Evolutionary conservation across 495 filamentous ascomycete genomes (phyloP), one percentile per base, ranked within the genome.

Genomic region (Lepraria neglecta): DNA sequence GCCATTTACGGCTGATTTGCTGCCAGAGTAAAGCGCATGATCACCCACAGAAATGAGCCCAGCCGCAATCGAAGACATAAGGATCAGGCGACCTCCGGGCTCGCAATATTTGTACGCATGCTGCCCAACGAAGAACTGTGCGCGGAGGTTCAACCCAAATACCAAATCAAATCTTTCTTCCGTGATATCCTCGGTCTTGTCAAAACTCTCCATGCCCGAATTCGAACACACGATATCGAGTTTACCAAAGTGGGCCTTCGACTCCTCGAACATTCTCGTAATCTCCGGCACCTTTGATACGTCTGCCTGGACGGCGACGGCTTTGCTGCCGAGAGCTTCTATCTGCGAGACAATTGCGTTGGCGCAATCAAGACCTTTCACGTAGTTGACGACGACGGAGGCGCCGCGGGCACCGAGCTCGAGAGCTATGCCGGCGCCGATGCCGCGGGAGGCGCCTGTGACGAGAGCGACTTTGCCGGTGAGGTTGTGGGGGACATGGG

Each of bases 91-190:
- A 40, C 89, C 89, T 58, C 84, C 82, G 6, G 78, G 72, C 71
- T 83, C 77, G 44, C 89, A 77, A 71, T 90, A 71, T 72, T 87
- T 84, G 74, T 83, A 84, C 57, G 86, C 89, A 33, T 87, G 80
- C 74, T 88, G 87, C 40, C 85, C 88, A 59, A 92, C 89, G 74
- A 91, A 90, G 78, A 91, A 91, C 73, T 92, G 89, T 0, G 83
- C 89, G 7, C 86, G 79, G 5, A 84, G 83, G 74, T 92, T 92
- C 59, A 91, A 74, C 70, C 81, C 80, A 71, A 92, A 90, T 55
- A 92, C 84, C 51, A 80, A 76, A 72, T 92, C 87, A 76, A 84
- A 91, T 67, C 87, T 84, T 60, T 84, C 85, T 66, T 85, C 79
- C 6, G 87, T 90, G 24, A 90, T 80, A 58, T 92, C 87, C 62